A percentile compares a stretch with the other conserved stretches of the same genome.
These are phyloP conservation scores for Auxenochlorella pyrenoidosa DNA, from an alignment of 139 green algal species.

Conservation along the genomic window DNA sequence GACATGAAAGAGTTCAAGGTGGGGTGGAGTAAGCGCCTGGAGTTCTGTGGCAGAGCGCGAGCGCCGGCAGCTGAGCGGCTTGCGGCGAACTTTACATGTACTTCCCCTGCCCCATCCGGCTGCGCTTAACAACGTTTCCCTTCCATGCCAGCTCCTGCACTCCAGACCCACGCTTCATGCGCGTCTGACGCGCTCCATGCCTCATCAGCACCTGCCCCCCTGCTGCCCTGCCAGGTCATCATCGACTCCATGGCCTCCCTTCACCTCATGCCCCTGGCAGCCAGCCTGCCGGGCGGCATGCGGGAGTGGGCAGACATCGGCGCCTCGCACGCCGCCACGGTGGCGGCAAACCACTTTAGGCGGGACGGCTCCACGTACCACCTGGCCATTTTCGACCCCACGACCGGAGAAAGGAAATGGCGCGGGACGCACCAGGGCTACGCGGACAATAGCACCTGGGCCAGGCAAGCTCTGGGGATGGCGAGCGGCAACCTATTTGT, in stretches of 20 bases:
- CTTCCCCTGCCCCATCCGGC: too few relatives aligned
- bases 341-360: background rate
- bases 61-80: too few relatives aligned
- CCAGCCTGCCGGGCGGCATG: background rate
- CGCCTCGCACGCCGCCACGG: background rate
- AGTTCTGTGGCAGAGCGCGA: too few relatives aligned
- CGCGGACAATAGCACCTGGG: background rate
- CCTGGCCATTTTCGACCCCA: background rate
- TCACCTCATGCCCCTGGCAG: background rate
- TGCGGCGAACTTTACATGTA: too few relatives aligned
- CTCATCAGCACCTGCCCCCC: too few relatives aligned
- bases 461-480: background rate
- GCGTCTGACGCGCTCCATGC: too few relatives aligned
- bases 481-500: background rate
- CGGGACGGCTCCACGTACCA: background rate
- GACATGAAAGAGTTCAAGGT: background rate
- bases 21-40: too few relatives aligned
- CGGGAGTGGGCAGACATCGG: conserved; percentile 10
- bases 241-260: conserved; percentile 7
- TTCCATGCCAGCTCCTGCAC: too few relatives aligned
- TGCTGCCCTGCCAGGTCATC: background rate
- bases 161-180: too few relatives aligned
- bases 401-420: background rate
- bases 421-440: background rate
- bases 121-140: too few relatives aligned